Evolutionary conservation across 2,329 filamentous ascomycete species (phyloP).

Genomic region (Helotiales sp.): DNA sequence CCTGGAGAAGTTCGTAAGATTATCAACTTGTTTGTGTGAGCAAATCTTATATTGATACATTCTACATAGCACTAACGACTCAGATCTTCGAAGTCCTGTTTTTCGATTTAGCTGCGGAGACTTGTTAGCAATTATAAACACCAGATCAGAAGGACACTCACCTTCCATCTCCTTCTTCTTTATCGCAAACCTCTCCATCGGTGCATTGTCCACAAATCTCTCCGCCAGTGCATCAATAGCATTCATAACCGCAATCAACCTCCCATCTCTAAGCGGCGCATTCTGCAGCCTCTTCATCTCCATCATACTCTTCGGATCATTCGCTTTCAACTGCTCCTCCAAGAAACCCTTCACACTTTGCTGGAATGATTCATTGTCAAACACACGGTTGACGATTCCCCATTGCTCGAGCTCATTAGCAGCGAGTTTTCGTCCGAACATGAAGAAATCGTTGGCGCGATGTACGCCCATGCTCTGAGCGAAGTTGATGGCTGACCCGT

Average conservation of each 20-base stretch:
- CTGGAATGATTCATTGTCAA: constrained; percentile 49
- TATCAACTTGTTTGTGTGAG: background rate
- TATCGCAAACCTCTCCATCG: constrained; percentile 49
- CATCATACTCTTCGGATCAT: constrained; percentile 58
- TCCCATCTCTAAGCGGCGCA: constrained; percentile 48
- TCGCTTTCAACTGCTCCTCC: constrained; percentile 48
- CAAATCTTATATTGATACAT: background rate
- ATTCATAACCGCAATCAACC: constrained; percentile 54
- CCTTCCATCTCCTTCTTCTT: constrained; percentile 46
- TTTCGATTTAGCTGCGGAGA: constrained; percentile 32
- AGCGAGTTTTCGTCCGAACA: constrained; percentile 54
- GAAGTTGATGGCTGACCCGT: constrained; percentile 52
- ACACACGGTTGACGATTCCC: constrained; percentile 54
- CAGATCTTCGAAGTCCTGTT: constrained; percentile 34
- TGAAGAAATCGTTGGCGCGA: constrained; percentile 56
- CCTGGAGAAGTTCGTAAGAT: too few relatives aligned
- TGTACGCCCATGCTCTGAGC: constrained; percentile 55
- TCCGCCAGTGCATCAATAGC: constrained; percentile 54
- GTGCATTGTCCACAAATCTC: constrained; percentile 54
- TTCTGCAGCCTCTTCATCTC: constrained; percentile 57
- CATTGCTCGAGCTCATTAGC: constrained; percentile 50
- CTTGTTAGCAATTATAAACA: background rate
- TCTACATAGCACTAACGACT: background rate
- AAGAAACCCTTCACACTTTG: constrained; percentile 49
- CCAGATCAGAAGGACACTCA: constrained; percentile 17